Evolutionary conservation across 164 flowering plant genomes (phyloP), one percentile per base, ranked within the genome.

Genomic region (Kalanchoe fedtschenkoi): DNA sequence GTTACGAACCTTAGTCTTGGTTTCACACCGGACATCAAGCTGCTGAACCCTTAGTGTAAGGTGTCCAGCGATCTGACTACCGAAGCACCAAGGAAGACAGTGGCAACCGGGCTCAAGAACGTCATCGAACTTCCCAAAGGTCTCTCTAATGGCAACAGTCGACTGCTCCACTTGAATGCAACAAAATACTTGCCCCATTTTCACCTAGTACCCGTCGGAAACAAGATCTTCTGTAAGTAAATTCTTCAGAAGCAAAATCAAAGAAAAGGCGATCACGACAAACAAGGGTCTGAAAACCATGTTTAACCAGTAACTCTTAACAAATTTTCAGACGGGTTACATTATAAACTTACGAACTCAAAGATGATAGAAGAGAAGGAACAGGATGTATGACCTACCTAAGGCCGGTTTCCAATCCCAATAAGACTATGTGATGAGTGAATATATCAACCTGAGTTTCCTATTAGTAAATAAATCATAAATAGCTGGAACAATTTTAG

Each of bases 51-150:
- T 81, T 58, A 88, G 37, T 26, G 88, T 73, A 65, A 86, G 91
- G 15, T 72, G 56, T 53, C 96, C 96, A 62, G 87, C 86, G 44
- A 80, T 0, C 70, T 77, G 81, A 44, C 76, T 79, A 22, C 96
- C 96, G 0, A 77, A 59, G 60, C 75, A 81, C 90, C 92, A 88
- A 26, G 96, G 96, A 66, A 88, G 19, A 65, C 70, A 84, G 72
- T 88, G 90, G 62, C 92, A 88, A 58, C 96, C 96, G 67, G 96
- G 90, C 34, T 82, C 71, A 63, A 86, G 87, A 59, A 88, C 86
- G 2, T 75, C 81, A 62, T 78, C 85, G 69, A 78, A 88, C 77
- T 80, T 86, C 22, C 96, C 96, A 72, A 86, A 85, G 56, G 43
- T 74, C 70, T 88, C 96, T 60, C 47, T 81, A 65, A 88, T 75